These are phyloP conservation scores for Kwoniella heveanensis DNA, from an alignment of 768 basidiomycete genomes.

Conservation along the genomic window DNA sequence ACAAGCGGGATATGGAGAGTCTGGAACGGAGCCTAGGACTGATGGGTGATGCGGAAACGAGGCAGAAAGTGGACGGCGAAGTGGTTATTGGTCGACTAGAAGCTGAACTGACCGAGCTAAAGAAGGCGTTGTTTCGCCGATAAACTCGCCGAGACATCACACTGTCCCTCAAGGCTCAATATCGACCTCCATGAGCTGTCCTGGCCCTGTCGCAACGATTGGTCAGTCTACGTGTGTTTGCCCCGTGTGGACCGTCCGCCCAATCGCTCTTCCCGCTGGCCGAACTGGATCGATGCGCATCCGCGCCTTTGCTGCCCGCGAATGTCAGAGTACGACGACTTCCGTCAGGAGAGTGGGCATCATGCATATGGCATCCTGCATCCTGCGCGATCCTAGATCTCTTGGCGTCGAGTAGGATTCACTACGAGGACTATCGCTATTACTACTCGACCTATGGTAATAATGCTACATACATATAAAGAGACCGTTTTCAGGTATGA, in stretches of 20 bases:
- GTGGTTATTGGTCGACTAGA: slow-evolving; percentile 19
- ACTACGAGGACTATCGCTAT: not conserved
- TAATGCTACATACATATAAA: not conserved
- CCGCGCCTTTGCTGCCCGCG: no score
- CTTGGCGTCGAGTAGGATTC: no score
- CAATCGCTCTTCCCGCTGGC: no score
- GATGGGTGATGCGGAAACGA: slow-evolving; percentile 28
- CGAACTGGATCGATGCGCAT: no score
- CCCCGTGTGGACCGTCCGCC: no score
- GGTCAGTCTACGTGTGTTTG: no score
- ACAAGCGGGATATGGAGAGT: slow-evolving; percentile 60
- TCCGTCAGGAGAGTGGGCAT: no score
- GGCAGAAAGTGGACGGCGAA: slow-evolving; percentile 15
- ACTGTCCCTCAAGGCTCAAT: not conserved
- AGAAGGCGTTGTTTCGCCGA: slow-evolving; percentile 12
- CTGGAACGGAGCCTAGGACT: slow-evolving; percentile 58
- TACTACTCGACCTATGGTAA: not conserved
- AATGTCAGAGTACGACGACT: no score
- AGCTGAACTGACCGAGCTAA: slow-evolving; percentile 25
- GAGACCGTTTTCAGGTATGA: not conserved
- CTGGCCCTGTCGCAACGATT: no score
- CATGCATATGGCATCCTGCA: no score
- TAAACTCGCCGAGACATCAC: not conserved
- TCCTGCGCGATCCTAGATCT: no score
- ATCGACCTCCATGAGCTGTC: no score